Evolutionary conservation across 306 rosid genomes (phyloP).

Genomic region (Quercus parvula): DNA sequence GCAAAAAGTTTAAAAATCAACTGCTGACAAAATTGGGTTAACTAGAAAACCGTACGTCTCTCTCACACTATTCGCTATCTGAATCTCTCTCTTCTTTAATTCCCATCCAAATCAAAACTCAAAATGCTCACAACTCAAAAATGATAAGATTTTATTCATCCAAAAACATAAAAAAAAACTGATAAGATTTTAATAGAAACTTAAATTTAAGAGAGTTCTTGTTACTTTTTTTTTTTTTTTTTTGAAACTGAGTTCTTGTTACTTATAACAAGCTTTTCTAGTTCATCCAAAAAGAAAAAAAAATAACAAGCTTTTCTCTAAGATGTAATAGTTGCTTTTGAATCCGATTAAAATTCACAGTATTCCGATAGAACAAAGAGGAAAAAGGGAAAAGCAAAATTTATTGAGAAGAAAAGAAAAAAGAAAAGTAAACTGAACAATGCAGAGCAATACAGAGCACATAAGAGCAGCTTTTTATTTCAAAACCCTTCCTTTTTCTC

Average conservation of each 20-base stretch:
- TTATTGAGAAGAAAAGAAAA: background rate
- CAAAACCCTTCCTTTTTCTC: background rate
- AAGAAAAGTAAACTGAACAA: background rate
- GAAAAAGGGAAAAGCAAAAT: background rate
- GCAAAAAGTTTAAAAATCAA: background rate
- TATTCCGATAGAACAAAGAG: background rate
- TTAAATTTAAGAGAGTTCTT: background rate
- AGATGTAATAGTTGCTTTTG: no score
- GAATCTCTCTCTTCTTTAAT: background rate
- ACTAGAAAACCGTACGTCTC: background rate
- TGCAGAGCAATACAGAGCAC: background rate
- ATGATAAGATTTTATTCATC: background rate
- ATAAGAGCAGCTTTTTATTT: conserved; percentile 8
- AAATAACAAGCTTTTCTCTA: no score
- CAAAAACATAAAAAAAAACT: background rate
- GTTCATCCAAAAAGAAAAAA: no score
- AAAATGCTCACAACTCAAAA: conserved; percentile 5
- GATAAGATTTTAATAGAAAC: background rate
- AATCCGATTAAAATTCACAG: no score
- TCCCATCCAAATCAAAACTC: conserved; percentile 10
- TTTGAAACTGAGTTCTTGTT: no score
- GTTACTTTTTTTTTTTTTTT: no score
- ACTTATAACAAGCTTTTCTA: no score
- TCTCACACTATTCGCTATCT: background rate
- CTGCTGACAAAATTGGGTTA: background rate